Evolutionary conservation across 169 alveolate species (phyloP).

Genomic region (Cyclospora cayetanensis): DNA sequence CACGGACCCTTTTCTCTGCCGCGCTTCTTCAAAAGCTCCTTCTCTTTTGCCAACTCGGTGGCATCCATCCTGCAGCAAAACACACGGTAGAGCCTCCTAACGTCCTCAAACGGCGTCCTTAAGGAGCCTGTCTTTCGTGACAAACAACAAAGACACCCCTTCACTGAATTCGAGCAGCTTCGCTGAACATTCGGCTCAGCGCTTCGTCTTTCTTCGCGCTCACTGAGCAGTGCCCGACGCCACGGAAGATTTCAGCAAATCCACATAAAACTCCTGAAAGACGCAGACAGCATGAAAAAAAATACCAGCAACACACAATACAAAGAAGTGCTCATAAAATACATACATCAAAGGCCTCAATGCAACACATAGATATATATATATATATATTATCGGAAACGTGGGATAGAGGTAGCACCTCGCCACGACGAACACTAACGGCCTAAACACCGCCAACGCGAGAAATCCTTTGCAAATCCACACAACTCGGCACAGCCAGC

Average conservation of each 20-base stretch:
- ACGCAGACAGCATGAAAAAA: neutral
- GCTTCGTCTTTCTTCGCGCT: no score
- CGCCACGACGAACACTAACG: no score
- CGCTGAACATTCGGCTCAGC: no score
- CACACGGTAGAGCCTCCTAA: no score
- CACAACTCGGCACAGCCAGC: no score
- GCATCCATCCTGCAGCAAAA: conserved; percentile 15
- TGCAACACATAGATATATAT: neutral
- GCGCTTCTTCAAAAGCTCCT: neutral
- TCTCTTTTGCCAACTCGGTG: neutral
- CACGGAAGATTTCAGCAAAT: conserved; percentile 37
- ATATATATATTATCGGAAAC: conserved; percentile 52
- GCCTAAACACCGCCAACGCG: no score
- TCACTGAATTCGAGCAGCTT: no score
- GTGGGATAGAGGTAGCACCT: no score
- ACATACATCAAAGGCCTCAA: conserved; percentile 35
- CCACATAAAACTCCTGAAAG: conserved; percentile 62
- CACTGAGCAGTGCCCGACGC: conserved; percentile 8
- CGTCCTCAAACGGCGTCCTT: no score
- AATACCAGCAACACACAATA: neutral
- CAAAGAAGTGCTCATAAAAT: neutral
- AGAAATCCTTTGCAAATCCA: no score
- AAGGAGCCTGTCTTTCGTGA: no score
- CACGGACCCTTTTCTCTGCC: neutral
- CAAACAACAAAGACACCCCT: no score